phyloP scores from a whole-genome alignment of 2,329 filamentous ascomycete genomes.

The Cladosporium sp. region DNA sequence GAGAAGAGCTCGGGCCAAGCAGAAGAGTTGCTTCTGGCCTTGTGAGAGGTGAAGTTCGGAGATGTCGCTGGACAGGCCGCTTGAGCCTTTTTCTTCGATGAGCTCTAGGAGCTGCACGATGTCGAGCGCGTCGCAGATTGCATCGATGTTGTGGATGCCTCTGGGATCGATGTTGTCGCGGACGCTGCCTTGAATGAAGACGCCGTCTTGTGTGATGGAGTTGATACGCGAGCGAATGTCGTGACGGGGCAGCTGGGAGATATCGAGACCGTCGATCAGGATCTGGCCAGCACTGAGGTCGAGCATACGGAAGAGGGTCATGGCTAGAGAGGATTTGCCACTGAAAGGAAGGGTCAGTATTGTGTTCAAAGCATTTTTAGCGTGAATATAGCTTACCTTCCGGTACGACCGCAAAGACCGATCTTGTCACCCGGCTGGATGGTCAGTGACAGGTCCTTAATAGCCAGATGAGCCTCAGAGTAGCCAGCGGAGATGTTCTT shows the following conservation, averaged over 20 bases:
- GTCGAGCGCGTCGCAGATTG: conserved; percentile 41
- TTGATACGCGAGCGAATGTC: conserved; percentile 45
- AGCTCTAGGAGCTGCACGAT: conserved; percentile 40
- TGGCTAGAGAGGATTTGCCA: conserved; percentile 50
- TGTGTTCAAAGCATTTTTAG: conserved; percentile 17
- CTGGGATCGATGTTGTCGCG: conserved; percentile 48
- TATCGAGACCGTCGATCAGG: conserved; percentile 45
- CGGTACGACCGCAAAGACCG: conserved; percentile 53
- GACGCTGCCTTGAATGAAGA: conserved; percentile 47
- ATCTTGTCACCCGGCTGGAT: conserved; percentile 47
- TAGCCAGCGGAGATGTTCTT: conserved; percentile 22
- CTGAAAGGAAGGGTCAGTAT: conserved; percentile 25
- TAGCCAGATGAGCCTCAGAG: conserved; percentile 24
- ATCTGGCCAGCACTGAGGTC: conserved; percentile 42
- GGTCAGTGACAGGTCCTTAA: conserved; percentile 44
- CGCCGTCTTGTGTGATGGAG: conserved; percentile 50
- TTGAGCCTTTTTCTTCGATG: conserved; percentile 29
- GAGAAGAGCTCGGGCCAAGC: conserved; percentile 45
- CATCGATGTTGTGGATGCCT: conserved; percentile 32
- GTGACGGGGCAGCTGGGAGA: conserved; percentile 41
- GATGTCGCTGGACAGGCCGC: conserved; percentile 38
- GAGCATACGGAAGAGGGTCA: conserved; percentile 48
- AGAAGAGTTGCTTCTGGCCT: conserved; percentile 50
- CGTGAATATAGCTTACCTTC: conserved; percentile 33
- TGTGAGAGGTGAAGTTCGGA: conserved; percentile 35